These are phyloP conservation scores for Cordyceps farinosa DNA, from an alignment of 2,329 filamentous ascomycete genomes.

Conservation along the genomic window DNA sequence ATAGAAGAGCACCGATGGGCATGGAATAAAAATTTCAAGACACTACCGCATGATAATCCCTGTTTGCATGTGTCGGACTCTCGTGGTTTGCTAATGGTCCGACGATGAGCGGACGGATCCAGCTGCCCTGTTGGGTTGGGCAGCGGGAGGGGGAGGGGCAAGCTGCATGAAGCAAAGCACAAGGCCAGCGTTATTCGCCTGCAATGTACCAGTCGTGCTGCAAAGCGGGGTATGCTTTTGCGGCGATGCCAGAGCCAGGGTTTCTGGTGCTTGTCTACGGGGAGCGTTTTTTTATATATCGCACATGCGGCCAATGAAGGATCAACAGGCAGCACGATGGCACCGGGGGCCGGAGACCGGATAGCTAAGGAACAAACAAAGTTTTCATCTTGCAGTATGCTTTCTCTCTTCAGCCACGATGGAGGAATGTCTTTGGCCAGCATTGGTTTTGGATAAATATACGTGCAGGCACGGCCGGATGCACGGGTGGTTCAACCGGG, in stretches of 20 bases:
- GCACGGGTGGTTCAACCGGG: background rate
- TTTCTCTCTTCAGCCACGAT: background rate
- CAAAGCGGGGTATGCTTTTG: constrained; percentile 7
- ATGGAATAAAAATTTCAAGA: background rate
- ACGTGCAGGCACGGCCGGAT: background rate
- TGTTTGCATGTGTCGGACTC: background rate
- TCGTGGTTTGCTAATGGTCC: background rate
- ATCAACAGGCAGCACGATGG: background rate
- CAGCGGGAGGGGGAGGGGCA: constrained; percentile 3
- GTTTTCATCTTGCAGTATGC: background rate
- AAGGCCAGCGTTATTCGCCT: background rate
- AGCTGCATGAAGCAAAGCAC: background rate
- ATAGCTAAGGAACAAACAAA: background rate
- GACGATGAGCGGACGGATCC: constrained; percentile 1
- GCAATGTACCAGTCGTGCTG: background rate
- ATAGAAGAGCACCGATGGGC: background rate
- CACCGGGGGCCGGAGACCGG: background rate
- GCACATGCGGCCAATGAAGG: constrained; percentile 5
- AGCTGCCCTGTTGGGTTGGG: constrained; percentile 8
- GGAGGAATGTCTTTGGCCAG: background rate
- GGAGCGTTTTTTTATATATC: background rate
- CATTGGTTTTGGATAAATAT: background rate
- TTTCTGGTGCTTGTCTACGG: background rate
- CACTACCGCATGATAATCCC: background rate
- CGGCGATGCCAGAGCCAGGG: background rate